Base-by-base conservation (phyloP, 2,329 filamentous ascomycete species). In the Hypoxylon rubiginosum region DNA sequence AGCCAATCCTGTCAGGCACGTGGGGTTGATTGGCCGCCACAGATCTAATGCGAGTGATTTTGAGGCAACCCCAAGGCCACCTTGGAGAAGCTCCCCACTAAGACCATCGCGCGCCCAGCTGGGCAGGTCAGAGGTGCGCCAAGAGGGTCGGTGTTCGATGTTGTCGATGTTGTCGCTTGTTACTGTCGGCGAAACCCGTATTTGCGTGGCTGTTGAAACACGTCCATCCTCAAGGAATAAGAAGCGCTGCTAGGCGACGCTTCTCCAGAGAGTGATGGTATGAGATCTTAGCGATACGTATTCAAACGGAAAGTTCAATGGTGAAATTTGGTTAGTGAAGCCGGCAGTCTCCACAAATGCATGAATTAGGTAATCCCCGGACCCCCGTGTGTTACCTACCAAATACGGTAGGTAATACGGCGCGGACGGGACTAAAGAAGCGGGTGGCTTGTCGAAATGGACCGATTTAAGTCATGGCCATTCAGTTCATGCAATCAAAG, bases 1-100 rank as follows among this genome's bases (percentile, higher is more conserved):
- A 63, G 21, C 62, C 66, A 68, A 64, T 68, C 55, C 60, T 28
- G 34, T 58, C 36, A 64, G 39, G 62, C 62, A 68, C 66, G 66
- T 66, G 66, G 58, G 58, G 39, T 61, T 49, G 41, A 32, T 58
- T 17, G 24, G 13, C 19, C 49, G 39, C 50, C 49, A 45, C 45
- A 62, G 66, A 66, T 65, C 51, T 60, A 4, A 51, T 48, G 52
- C 34, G 41, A 50, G 51, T 58, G 3, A 39, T 39, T 39, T 57
- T 62, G 62, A 68, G 62, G 50, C 24, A 34, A 10, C n/a, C 32
- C 15, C 15, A 4, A n/a, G 2, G 26, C 30, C 46, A 58, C 66
- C 10, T 17, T 19, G 17, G 19, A 49, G 24, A 30, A 24, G 24
- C 15, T 19, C 13, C 15, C n/a, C 24, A 3, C 24, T 4, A 17